Evolutionary conservation across 805 yeast species (phyloP), one percentile per base, ranked within the genome.

Genomic region (Tanozyma kutaoensis): DNA sequence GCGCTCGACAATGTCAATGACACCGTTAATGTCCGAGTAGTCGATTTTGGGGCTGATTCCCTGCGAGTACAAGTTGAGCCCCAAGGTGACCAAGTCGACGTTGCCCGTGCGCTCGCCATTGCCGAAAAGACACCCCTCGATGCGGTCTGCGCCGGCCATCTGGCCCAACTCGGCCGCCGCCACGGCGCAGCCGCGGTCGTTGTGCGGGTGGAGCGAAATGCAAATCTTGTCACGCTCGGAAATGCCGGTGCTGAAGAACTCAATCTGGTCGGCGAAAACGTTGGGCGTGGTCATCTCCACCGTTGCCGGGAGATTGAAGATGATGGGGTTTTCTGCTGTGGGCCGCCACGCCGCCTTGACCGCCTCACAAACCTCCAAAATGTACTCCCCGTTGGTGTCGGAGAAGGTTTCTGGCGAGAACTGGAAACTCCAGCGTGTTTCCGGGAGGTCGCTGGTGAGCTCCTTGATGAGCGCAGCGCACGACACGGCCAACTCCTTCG

Each of bases 31-130:
- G 42, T 80, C 77, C 15, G 77, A 65, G 45, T 78, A 78, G 53
- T 79, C 88, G 33, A 79, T 54, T 8, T 71, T 49, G 24, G 91
- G 91, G 14, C 69, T 46, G 21, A 77, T 60, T 29, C 93, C 93
- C 50, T 79, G 88, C 12, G 91, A 77, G 47, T 76, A 79, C 43
- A 79, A 58, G 44, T 79, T 79, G 34, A 79, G 59, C 4, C 84
- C 88, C 27, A 79, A 55, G 2, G 91, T 79, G 18, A 79, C 85
- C 29, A 79, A 55, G 46, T 80, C 91, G 27, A 80, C 93, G 45
- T 79, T 79, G 37, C 93, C 93, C 4, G 93, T 79, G 50, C 93
- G 71, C 58, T 79, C 93, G 39, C 93, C 91, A 43, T 79, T 79
- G 27, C 91, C 93, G 41, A 79, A 79, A 25, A 79, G 54, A 55